Base-by-base conservation (phyloP, 306 rosid species). In the Corylus americana region DNA sequence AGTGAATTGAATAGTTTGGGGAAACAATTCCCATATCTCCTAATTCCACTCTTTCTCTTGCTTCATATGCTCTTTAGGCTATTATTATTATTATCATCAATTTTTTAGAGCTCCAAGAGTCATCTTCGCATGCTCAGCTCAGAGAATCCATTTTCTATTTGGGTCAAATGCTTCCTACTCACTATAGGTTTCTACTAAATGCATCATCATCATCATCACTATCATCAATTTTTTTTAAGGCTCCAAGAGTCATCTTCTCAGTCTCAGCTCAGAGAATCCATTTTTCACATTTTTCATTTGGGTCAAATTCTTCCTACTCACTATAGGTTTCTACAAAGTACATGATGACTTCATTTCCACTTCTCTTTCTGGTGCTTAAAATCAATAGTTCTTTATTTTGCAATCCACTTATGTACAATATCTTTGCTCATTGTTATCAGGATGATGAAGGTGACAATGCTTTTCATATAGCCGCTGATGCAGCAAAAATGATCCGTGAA, bases 401-500 rank as follows among this genome's bases (percentile, higher is more conserved):
- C 29, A 74, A 74, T 81, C 67, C 63, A 82, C 76, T 85, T 74
- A 31, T 12, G 39, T 13, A 51, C 58, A 68, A 58, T 14, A 35
- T 18, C 55, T 73, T 37, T 85, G 78, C 64, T 70, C 55, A 55
- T 79, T 62, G 61, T 54, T 83, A 61, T 76, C 88, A 95, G 99
- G 96, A 93, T 82, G 99, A 93, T 63, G 99, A 95, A 82, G 99
- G 98, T 70, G 96, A 95, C 72, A 95, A 89, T 82, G 96, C 99
- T 80, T 91, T 95, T 80, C 99, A 95, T 83, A 93, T 95, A 83
- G 98, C 97, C 64, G 98, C 97, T 47, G 98, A 95, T 76, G 91
- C 99, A 51, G 92, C 97, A 61, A 95, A 83, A 88, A 95, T 93
- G 99, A 90, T 93, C 68, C 97, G 98, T 73, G 99, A 95, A 87